Conservation (phyloP, 139 green algal genomes). For the Micractinium sp. region DNA sequence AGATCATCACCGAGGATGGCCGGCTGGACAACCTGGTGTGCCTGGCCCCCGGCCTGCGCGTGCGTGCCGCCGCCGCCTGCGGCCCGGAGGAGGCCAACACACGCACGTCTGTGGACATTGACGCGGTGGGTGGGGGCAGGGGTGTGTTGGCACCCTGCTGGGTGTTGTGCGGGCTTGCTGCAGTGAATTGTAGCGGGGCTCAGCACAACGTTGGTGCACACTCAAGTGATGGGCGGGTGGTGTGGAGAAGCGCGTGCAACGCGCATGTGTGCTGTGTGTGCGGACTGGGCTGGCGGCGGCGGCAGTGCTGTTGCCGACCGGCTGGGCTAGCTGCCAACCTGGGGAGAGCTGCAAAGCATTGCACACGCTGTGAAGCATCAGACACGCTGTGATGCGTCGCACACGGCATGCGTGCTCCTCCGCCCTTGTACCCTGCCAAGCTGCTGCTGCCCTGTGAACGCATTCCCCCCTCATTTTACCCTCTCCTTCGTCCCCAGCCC, state of each 20-base stretch:
- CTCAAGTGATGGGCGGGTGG: too few relatives aligned
- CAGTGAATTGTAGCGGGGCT: too few relatives aligned
- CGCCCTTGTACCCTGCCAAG: not conserved
- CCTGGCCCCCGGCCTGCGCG: slow-evolving; percentile 39
- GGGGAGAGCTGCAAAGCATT: not conserved
- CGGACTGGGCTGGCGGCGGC: too few relatives aligned
- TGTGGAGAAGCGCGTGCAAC: too few relatives aligned
- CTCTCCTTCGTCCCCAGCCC: not conserved
- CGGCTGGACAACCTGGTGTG: slow-evolving; percentile 75
- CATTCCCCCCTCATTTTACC: too few relatives aligned
- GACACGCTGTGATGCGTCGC: too few relatives aligned
- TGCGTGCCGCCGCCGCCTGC: not conserved
- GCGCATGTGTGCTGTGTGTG: too few relatives aligned
- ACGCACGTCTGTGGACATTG: not conserved
- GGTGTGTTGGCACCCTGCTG: not conserved
- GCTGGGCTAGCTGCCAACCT: too few relatives aligned
- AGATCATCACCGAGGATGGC: slow-evolving; percentile 66
- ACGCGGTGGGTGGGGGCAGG: not conserved
- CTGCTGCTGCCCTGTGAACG: too few relatives aligned
- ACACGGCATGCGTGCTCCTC: not conserved
- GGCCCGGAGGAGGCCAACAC: not conserved
- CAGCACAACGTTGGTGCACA: too few relatives aligned
- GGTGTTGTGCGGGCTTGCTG: too few relatives aligned
- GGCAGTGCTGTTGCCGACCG: too few relatives aligned
- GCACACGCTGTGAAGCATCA: not conserved